These are phyloP conservation scores for Physcomitrellopsis africana DNA, from an alignment of 225 moss, liverwort and hornwort genomes.

Conservation along the genomic window DNA sequence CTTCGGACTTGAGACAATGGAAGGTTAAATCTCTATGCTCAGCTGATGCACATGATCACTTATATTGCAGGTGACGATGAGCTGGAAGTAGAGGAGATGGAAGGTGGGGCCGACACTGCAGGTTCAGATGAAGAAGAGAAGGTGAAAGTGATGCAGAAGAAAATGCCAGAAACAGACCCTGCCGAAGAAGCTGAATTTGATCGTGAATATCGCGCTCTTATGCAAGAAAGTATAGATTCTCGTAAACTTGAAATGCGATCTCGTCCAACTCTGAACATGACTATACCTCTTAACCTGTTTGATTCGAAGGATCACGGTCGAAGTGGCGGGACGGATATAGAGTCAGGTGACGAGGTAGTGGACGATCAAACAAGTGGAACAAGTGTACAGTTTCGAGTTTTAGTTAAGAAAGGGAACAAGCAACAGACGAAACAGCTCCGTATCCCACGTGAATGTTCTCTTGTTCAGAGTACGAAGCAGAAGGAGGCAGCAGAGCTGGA, in stretches of 20 bases:
- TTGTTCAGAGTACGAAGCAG: constrained; percentile 96
- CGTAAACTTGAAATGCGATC: constrained; percentile 97
- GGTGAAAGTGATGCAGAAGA: constrained; percentile 94
- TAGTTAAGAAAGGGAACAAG: constrained; percentile 96
- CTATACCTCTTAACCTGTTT: constrained; percentile 94
- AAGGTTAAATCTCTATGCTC: constrained; percentile 3
- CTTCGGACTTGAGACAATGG: too few species aligned
- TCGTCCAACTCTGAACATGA: constrained; percentile 93
- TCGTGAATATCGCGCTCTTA: constrained; percentile 86
- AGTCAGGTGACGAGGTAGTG: constrained; percentile 87
- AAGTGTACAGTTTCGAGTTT: constrained; percentile 87
- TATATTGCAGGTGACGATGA: constrained; percentile 77
- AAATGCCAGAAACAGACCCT: constrained; percentile 82
- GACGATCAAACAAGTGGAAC: constrained; percentile 79
- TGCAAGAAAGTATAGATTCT: constrained; percentile 98
- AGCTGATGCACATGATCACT: constrained; percentile 15
- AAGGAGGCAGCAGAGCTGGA: constrained; percentile 99
- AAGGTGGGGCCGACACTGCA: constrained; percentile 78
- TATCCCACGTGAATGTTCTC: constrained; percentile 93
- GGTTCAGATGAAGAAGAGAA: constrained; percentile 95
- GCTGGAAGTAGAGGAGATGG: constrained; percentile 76
- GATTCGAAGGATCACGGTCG: constrained; percentile 95
- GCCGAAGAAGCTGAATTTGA: constrained; percentile 98
- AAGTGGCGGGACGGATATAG: constrained; percentile 76
- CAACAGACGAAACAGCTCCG: constrained; percentile 97